Evolutionary conservation across 306 rosid genomes (phyloP), one percentile per base, ranked within the genome.

Genomic region (Hippophae gyantsensis): DNA sequence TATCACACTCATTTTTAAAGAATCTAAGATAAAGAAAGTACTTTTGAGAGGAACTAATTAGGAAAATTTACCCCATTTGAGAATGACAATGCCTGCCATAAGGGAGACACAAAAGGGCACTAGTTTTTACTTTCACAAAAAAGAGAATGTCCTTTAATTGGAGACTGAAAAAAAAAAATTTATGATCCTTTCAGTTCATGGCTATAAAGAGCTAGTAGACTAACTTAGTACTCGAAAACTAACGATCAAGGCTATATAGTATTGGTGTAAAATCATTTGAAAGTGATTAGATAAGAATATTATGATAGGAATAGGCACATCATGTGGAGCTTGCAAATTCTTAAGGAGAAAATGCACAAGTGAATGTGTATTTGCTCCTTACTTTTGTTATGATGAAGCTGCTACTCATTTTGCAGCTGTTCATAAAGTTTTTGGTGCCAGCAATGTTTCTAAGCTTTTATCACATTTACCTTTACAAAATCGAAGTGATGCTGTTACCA

Each of bases 251-350:
- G 54, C 40, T 45, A n/a, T 42, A 8, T 63, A 60, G 48, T 62
- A 49, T 54, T 55, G 52, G 50, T 76, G 60, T 55, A 57, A 73
- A 61, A 64, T 51, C 81, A 64, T 44, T 55, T 43, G 18, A 48
- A 75, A 56, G 63, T 63, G 64, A 50, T 57, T 69, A 13, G 14
- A 3, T 46, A 46, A 18, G 6, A 53, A 57, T 78, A 76, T 60
- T 75, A 80, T 79, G 96, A 80, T 82, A 71, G 87, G 96, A 56
- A 54, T 64, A 48, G 78, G 94, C 48, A 72, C 87, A 62, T 88
- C 96, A 54, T 88, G 96, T 71, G 96, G 96, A 68, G 94, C 96
- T 62, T 88, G 96, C 87, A 88, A 82, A 74, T 85, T 88, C 66
- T 73, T 88, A 12, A 76, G 96, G 77, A 76, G 96, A 82, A 88